Base-by-base conservation (phyloP, 2,329 filamentous ascomycete species). In the Plectosphaerella cucumerina region DNA sequence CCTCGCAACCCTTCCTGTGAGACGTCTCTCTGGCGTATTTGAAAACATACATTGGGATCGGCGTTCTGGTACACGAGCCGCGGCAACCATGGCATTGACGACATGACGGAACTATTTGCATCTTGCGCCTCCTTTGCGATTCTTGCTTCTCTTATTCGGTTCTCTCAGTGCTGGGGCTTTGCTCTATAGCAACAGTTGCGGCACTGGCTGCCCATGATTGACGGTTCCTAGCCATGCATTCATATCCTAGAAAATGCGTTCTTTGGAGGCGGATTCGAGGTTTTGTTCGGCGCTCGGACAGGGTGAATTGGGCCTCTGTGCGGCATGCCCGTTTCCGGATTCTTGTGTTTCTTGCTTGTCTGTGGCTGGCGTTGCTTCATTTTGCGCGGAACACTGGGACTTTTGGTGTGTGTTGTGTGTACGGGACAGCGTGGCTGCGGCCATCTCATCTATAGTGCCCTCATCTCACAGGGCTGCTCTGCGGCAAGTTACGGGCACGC, bases 301-400 rank as follows among this genome's bases (percentile, higher is more conserved):
- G 26, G 26, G 26, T 31, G 26, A 31, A n/a, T 11, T 31, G 26
- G 26, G 26, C 26, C 26, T 31, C 26, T 31, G 26, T 11, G 8
- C 26, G 26, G 26, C 26, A 31, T 8, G 26, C 26, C 26, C 26
- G 23, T 33, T 10, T 31, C 15, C 21, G 26, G 22, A 21, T 15
- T 15, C 18, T 17, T 10, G 9, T 15, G 12, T 15, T 45, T 26
- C 22, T 26, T 18, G 26, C 26, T 31, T 31, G 26, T 31, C 37
- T n/a, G n/a, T 35, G 37, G 42, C 46, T 35, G 37, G 42, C 46
- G 42, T 54, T 52, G 50, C 18, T 41, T 22, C 35, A 45, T 18
- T 50, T 54, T n/a, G 60, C 48, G 37, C 66, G 47, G 17, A 56
- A 55, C 2, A 56, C 54, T 12, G 53, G 55, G 20, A 60, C 61